phyloP scores from a whole-genome alignment of 345 rosid species.

The Noccaea caerulescens region DNA sequence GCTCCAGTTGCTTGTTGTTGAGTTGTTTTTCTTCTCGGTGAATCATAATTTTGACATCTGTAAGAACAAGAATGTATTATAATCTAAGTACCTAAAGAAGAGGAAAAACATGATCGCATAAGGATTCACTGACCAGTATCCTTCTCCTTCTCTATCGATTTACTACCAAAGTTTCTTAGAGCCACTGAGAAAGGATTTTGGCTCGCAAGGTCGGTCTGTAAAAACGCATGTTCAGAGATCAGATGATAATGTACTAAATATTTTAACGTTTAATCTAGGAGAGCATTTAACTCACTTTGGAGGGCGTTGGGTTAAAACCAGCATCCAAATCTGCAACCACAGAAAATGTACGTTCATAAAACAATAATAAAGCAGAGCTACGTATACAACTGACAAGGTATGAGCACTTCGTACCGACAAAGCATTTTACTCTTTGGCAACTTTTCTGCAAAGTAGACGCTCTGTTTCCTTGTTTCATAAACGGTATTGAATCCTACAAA shows the following conservation, averaged over 20 bases:
- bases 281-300: constrained; percentile 53
- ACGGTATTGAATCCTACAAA: constrained; percentile 62
- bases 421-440: constrained; percentile 71
- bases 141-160: constrained; percentile 48
- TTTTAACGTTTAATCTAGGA: neutral
- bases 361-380: neutral
- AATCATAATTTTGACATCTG: constrained; percentile 53
- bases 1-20: constrained; percentile 52
- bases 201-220: constrained; percentile 72
- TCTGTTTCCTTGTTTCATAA: constrained; percentile 65
- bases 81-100: constrained; percentile 18
- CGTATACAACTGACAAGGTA: constrained; percentile 12
- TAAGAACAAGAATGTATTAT: constrained; percentile 25
- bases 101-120: neutral
- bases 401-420: constrained; percentile 54
- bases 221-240: constrained; percentile 20
- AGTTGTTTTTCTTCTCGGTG: constrained; percentile 47
- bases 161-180: constrained; percentile 60
- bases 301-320: constrained; percentile 72
- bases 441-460: constrained; percentile 61
- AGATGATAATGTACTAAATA: constrained; percentile 18
- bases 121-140: constrained; percentile 48
- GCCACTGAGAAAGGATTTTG: constrained; percentile 59
- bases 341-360: neutral
- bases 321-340: constrained; percentile 72